Conservation (phyloP, 352 stramenopile species). For the Pythium sp. region DNA sequence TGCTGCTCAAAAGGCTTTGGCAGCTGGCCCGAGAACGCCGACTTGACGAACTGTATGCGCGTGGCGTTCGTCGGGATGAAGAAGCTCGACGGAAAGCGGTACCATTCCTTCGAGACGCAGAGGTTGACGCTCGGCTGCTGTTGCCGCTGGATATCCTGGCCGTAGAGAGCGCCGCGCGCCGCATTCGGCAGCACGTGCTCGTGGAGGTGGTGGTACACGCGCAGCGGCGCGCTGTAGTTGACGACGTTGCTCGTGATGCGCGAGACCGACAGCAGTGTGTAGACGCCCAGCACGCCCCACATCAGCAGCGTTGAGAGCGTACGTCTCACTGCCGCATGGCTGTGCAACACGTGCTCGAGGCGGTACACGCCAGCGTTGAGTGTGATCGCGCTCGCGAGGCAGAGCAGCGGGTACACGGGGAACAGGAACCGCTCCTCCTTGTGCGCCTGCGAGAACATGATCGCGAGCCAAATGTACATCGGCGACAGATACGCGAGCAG, state of each 20-base stretch:
- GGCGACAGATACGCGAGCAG: constrained; percentile 50
- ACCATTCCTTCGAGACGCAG: constrained; percentile 98
- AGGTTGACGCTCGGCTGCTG: constrained; percentile 41
- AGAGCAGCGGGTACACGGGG: constrained; percentile 92
- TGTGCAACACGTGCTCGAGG: constrained; percentile 29
- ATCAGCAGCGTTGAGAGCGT: constrained; percentile 36
- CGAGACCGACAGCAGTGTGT: constrained; percentile 51
- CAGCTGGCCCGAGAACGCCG: constrained; percentile 92
- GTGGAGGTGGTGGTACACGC: constrained; percentile 67
- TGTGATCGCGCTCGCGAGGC: constrained; percentile 71
- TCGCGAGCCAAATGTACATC: constrained; percentile 89
- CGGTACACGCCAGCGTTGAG: constrained; percentile 50
- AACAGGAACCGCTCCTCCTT: constrained; percentile 99
- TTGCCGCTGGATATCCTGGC: neutral
- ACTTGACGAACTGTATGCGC: constrained; percentile 90
- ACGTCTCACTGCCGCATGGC: constrained; percentile 19
- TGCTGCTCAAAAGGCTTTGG: constrained; percentile 90
- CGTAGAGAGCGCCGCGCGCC: constrained; percentile 22
- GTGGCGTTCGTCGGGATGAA: constrained; percentile 89
- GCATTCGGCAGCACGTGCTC: constrained; percentile 53
- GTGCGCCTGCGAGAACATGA: constrained; percentile 94
- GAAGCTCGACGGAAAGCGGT: constrained; percentile 95
- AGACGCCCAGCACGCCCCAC: constrained; percentile 39
- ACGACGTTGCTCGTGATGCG: constrained; percentile 63
- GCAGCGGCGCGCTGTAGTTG: constrained; percentile 71